A percentile compares a stretch with the other conserved stretches of the same genome.
Conservation (phyloP, 2,329 filamentous ascomycete species). For the Arthrobotrys entomopaga region DNA sequence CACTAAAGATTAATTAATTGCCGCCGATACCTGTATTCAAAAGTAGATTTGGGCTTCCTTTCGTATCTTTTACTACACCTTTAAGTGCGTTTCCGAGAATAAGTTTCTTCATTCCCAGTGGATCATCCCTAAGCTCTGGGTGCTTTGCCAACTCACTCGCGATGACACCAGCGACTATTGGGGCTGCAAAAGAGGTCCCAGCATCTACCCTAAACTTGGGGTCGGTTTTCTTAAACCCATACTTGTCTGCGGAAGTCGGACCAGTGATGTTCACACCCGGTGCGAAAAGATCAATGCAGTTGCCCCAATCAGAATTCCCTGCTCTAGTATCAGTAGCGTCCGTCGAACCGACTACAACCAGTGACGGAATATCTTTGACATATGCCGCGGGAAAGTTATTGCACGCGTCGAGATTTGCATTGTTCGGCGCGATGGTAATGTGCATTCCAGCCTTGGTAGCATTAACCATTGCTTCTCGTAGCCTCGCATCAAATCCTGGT, state of each 20-base stretch:
- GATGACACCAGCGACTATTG: slow-evolving; percentile 10
- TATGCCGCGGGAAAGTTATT: slow-evolving; percentile 8
- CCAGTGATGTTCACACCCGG: slow-evolving; percentile 15
- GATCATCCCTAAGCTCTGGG: slow-evolving; percentile 14
- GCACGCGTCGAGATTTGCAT: slow-evolving; percentile 1
- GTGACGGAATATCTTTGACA: slow-evolving; percentile 9
- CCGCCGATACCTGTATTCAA: slow-evolving; percentile 1
- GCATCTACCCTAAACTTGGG: background rate
- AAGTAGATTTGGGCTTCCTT: slow-evolving; percentile 6
- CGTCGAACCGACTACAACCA: slow-evolving; percentile 12
- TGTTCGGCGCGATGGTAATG: slow-evolving; percentile 11
- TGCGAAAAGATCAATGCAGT: slow-evolving; percentile 18
- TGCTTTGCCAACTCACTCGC: slow-evolving; percentile 9
- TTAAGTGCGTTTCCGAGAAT: slow-evolving; percentile 8
- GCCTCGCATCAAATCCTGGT: slow-evolving; percentile 7
- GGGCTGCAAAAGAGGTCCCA: slow-evolving; percentile 13
- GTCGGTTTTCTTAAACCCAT: background rate
- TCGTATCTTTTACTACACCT: slow-evolving; percentile 14
- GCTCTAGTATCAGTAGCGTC: slow-evolving; percentile 41
- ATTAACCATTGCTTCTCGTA: slow-evolving; percentile 3
- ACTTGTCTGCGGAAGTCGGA: background rate
- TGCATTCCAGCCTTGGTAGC: slow-evolving; percentile 28
- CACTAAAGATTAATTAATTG: too few relatives aligned
- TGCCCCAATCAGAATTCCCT: slow-evolving; percentile 10
- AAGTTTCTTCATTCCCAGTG: slow-evolving; percentile 13